phyloP scores from a whole-genome alignment of 2,329 filamentous ascomycete genomes.

The Colletotrichum camelliae region DNA sequence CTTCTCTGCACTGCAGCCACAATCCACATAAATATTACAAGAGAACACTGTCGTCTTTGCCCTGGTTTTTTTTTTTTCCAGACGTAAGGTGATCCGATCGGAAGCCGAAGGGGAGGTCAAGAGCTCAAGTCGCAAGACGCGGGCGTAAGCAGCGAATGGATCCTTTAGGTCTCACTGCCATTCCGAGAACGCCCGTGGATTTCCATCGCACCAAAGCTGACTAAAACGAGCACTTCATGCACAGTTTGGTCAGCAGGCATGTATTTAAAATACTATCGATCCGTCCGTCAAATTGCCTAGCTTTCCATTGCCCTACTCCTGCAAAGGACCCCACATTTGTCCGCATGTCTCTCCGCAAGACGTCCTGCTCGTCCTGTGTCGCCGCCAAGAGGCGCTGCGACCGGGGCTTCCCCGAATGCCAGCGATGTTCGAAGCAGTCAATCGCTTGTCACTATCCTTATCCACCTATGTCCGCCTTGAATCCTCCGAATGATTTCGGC shows the following conservation, averaged over 20 bases:
- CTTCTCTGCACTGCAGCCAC: not conserved
- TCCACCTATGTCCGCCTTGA: not conserved
- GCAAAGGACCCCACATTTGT: not conserved
- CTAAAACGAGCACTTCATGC: not conserved
- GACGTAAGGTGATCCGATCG: not conserved
- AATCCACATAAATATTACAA: not conserved
- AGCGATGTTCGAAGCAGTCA: not conserved
- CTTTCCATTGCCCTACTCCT: not conserved
- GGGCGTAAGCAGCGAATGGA: not conserved
- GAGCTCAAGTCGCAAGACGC: not conserved
- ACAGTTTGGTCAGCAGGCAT: not conserved
- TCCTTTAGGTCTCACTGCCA: not conserved
- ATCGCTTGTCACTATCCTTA: slow-evolving; percentile 1
- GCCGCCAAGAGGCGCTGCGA: slow-evolving; percentile 6
- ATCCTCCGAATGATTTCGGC: not conserved
- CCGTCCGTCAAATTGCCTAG: not conserved
- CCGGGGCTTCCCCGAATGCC: not conserved
- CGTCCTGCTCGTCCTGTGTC: not conserved
- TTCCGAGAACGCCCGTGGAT: not conserved
- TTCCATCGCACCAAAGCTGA: not conserved
- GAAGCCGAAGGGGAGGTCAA: not conserved
- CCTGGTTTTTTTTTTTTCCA: not conserved
- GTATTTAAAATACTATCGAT: not conserved
- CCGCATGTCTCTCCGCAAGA: slow-evolving; percentile 16
- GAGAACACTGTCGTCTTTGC: not conserved